These are phyloP conservation scores for Cryptosporidium muris DNA, from an alignment of 169 alveolate species.

Conservation along the genomic window DNA sequence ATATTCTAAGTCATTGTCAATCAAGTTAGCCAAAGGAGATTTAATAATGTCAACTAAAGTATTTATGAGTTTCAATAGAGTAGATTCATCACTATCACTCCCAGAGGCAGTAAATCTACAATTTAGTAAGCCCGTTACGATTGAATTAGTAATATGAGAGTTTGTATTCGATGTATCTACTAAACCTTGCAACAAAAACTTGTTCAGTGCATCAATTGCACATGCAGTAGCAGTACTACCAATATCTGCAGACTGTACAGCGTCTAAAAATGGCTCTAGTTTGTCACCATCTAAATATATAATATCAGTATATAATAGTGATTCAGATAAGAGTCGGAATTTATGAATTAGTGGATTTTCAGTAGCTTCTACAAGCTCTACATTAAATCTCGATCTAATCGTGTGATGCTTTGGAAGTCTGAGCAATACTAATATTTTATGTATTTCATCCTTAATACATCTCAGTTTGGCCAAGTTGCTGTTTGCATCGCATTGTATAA, in stretches of 20 bases:
- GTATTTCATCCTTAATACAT: constrained; percentile 47
- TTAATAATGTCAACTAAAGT: constrained; percentile 13
- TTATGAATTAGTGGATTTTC: constrained; percentile 32
- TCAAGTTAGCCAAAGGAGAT: constrained; percentile 37
- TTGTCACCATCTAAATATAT: constrained; percentile 12
- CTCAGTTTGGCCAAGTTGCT: not conserved
- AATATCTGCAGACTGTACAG: constrained; percentile 48
- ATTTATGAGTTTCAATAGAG: constrained; percentile 36
- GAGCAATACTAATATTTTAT: constrained; percentile 8
- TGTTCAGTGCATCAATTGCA: constrained; percentile 41
- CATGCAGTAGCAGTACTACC: constrained; percentile 61
- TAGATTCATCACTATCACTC: constrained; percentile 42
- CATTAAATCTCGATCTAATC: constrained; percentile 7
- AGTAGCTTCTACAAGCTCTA: constrained; percentile 12
- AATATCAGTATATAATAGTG: constrained; percentile 1
- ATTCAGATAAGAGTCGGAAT: constrained; percentile 31
- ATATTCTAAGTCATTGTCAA: not conserved
- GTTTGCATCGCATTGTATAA: not conserved
- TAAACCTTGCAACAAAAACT: not conserved
- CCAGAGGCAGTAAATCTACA: constrained; percentile 59
- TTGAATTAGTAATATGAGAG: not conserved
- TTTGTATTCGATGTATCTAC: not conserved
- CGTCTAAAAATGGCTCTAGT: constrained; percentile 65
- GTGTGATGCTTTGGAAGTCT: constrained; percentile 1
- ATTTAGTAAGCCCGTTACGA: constrained; percentile 28